Conservation (phyloP, 768 basidiomycete species). For the Pisolithus microcarpus region DNA sequence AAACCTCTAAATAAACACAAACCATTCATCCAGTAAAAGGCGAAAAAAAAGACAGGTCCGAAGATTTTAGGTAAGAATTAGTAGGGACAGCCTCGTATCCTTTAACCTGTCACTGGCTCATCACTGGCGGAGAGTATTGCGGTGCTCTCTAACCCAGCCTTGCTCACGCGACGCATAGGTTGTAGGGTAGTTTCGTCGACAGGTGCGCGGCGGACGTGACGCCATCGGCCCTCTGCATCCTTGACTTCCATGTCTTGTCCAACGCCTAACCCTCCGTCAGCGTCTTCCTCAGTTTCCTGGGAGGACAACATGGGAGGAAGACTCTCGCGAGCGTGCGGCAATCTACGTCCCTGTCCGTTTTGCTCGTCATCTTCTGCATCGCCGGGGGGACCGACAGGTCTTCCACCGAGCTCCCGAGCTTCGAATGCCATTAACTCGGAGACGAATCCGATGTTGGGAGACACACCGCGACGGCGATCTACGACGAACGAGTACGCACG, state of each 20-base stretch:
- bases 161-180: slow-evolving; percentile 84
- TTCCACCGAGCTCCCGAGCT: slow-evolving; percentile 76
- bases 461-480: slow-evolving; percentile 89
- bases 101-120: not conserved
- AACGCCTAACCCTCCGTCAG: slow-evolving; percentile 26
- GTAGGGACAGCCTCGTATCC: not conserved
- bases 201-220: slow-evolving; percentile 76
- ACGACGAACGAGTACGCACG: slow-evolving; percentile 88
- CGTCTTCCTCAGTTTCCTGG: slow-evolving; percentile 22
- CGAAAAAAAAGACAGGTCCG: no score
- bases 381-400: slow-evolving; percentile 15
- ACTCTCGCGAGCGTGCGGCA: slow-evolving; percentile 67
- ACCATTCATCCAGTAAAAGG: no score
- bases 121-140: slow-evolving; percentile 14
- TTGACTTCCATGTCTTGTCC: slow-evolving; percentile 88
- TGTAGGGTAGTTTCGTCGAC: slow-evolving; percentile 85
- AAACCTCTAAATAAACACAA: no score
- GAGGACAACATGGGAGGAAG: slow-evolving; percentile 32
- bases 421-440: slow-evolving; percentile 97
- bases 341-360: slow-evolving; percentile 44
- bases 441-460: slow-evolving; percentile 96
- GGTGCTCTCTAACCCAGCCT: slow-evolving; percentile 81
- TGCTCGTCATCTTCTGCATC: slow-evolving; percentile 29
- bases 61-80: no score
- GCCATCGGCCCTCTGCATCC: slow-evolving; percentile 77